Evolutionary conservation across 2,329 filamentous ascomycete species (phyloP).

Genomic region (Ceratocystis albifundus): DNA sequence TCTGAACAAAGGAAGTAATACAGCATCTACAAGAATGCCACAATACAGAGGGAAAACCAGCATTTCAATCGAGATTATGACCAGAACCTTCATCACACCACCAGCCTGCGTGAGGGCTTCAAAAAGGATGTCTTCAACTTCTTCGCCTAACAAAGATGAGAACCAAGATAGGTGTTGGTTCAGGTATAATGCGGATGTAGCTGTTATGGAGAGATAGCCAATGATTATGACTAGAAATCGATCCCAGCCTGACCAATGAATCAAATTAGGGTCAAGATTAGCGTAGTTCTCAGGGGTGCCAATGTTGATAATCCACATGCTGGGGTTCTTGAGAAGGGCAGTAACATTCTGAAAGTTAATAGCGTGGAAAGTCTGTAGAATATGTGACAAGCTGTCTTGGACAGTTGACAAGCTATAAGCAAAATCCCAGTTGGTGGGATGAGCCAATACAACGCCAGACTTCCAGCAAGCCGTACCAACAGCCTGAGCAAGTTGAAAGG

Average conservation of each 20-base stretch:
- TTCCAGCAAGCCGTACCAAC: background rate
- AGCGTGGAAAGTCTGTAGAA: background rate
- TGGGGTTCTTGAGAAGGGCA: constrained; percentile 35
- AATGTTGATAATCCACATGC: constrained; percentile 46
- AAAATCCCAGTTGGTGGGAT: constrained; percentile 11
- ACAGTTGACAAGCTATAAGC: background rate
- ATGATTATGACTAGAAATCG: constrained; percentile 60
- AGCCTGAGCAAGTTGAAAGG: background rate
- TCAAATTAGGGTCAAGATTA: constrained; percentile 45
- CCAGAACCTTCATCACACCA: constrained; percentile 91
- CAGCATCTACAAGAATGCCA: constrained; percentile 76
- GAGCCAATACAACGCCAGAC: background rate
- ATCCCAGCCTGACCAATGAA: constrained; percentile 56
- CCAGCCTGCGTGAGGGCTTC: constrained; percentile 85
- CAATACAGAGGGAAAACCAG: constrained; percentile 93
- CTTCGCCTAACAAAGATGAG: constrained; percentile 45
- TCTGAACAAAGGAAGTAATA: constrained; percentile 80
- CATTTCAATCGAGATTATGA: constrained; percentile 99
- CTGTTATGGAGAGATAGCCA: constrained; percentile 68
- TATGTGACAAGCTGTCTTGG: background rate
- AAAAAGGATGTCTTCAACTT: constrained; percentile 64
- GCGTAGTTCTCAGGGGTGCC: constrained; percentile 29
- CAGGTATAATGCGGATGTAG: constrained; percentile 68
- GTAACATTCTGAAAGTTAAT: constrained; percentile 21
- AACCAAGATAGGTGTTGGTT: constrained; percentile 40